Percentiles rank a stretch among this genome's conserved stretches.
Conservation (phyloP, 1,284 basidiomycete genomes). For the Xerocomus alliaceus region DNA sequence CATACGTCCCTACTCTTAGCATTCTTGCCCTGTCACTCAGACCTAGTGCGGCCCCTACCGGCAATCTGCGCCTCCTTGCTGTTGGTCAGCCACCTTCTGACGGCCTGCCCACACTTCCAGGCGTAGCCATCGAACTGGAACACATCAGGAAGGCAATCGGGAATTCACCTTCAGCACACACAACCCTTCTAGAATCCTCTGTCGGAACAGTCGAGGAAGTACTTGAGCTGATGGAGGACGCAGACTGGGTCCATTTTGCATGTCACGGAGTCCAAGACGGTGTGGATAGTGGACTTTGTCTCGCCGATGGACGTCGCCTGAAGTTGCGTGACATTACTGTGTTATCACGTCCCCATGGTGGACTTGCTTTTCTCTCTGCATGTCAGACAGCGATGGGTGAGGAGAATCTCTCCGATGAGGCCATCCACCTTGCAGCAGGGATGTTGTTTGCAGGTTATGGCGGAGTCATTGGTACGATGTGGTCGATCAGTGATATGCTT, state of each 20-base stretch:
- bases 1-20: no score
- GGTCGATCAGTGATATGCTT: no score
- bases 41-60: no score
- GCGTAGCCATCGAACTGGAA: conserved; percentile 2
- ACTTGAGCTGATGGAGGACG: conserved; percentile 10
- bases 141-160: background rate
- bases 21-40: no score
- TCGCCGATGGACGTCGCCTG: no score
- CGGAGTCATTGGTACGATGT: background rate
- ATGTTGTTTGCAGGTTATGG: conserved; percentile 18
- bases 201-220: conserved; percentile 11
- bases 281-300: no score
- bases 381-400: conserved; percentile 4
- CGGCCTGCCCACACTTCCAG: conserved; percentile 4
- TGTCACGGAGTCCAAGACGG: conserved; percentile 15
- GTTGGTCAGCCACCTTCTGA: conserved; percentile 12
- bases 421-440: conserved; percentile 12
- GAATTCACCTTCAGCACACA: background rate
- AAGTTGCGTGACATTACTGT: no score
- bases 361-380: no score
- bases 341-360: no score
- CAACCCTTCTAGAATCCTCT: conserved; percentile 10
- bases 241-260: conserved; percentile 14
- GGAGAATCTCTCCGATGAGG: conserved; percentile 6
- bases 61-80: conserved; percentile 1